Percentiles rank a stretch among this genome's conserved stretches.
Evolutionary conservation across 2,329 filamentous ascomycete genomes (phyloP).

Genomic region (Colletotrichum sp.): DNA sequence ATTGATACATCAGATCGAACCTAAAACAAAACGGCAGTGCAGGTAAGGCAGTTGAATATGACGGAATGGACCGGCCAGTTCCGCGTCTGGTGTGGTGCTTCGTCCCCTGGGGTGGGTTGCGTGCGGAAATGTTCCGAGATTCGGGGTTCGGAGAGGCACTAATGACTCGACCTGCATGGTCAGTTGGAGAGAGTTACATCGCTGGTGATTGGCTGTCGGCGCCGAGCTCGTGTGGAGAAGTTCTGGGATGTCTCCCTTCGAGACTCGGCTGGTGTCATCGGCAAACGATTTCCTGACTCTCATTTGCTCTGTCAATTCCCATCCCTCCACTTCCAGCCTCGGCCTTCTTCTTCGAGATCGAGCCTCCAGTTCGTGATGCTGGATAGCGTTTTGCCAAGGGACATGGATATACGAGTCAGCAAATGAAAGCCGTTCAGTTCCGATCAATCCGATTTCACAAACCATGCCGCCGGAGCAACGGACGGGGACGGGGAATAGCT

Average conservation of each 20-base stretch:
- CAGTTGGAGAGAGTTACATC: background rate
- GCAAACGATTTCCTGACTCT: conserved; percentile 17
- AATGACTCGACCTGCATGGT: conserved; percentile 5
- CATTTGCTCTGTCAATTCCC: conserved; percentile 8
- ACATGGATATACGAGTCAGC: background rate
- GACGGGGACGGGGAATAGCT: background rate
- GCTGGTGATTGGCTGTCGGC: background rate
- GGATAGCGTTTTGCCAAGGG: background rate
- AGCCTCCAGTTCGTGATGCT: conserved; percentile 1
- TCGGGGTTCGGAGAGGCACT: background rate
- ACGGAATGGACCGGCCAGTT: background rate
- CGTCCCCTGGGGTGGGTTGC: background rate
- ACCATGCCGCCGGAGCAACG: background rate
- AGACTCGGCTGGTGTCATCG: conserved; percentile 15
- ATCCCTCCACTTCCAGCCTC: background rate
- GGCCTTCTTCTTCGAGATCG: background rate
- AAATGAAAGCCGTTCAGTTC: background rate
- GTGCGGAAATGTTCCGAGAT: background rate
- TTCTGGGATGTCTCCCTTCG: background rate
- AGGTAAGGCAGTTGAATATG: background rate
- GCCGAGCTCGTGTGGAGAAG: conserved; percentile 6
- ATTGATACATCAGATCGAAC: background rate
- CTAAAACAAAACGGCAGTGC: background rate
- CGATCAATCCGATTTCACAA: background rate
- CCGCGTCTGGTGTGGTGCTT: background rate